A percentile compares a stretch with the other conserved stretches of the same genome.
phyloP scores from a whole-genome alignment of 2,329 filamentous ascomycete genomes.

The Pseudogymnoascus sp. region DNA sequence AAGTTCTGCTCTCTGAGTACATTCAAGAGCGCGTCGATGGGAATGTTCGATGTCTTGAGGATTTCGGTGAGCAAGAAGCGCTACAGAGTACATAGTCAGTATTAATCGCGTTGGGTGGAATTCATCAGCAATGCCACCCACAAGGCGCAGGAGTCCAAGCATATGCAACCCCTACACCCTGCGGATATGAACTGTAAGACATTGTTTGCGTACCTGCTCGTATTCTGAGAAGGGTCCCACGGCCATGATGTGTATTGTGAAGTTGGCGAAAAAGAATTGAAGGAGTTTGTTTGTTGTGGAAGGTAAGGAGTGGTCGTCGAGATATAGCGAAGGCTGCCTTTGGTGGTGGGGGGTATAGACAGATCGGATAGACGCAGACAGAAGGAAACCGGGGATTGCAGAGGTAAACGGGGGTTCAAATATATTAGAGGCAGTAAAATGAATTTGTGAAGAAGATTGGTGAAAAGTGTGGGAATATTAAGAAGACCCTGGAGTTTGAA shows the following conservation, averaged over 20 bases:
- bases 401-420: neutral
- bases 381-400: neutral
- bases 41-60: conserved; percentile 39
- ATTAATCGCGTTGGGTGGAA: neutral
- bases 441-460: conserved; percentile 2
- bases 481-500: conserved; percentile 1
- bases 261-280: neutral
- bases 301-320: conserved; percentile 5
- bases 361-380: conserved; percentile 3
- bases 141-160: neutral
- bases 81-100: conserved; percentile 12
- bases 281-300: neutral
- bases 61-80: conserved; percentile 42
- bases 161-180: neutral
- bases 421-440: conserved; percentile 1
- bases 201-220: conserved; percentile 18
- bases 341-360: conserved; percentile 1
- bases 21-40: conserved; percentile 37
- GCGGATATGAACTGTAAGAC: neutral
- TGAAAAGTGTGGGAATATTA: neutral
- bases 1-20: conserved; percentile 38
- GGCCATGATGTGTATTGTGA: conserved; percentile 12
- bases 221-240: conserved; percentile 15
- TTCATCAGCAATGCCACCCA: neutral
- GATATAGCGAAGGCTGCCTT: neutral